These are phyloP conservation scores for Oldenlandia corymbosa DNA, from an alignment of 257 asterid species.

Conservation along the genomic window DNA sequence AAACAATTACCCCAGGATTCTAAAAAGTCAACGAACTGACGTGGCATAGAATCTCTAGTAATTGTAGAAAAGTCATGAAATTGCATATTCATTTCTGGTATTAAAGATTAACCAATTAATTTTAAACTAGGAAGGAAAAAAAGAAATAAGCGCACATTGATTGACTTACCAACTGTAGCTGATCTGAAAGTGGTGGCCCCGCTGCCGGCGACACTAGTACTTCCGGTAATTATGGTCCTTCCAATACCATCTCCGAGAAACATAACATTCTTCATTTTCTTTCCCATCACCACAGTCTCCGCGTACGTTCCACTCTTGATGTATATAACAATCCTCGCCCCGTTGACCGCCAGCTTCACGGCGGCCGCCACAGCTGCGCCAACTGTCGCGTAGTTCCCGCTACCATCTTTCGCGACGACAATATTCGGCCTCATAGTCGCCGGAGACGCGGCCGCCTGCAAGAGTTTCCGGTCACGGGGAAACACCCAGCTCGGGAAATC, in stretches of 20 bases:
- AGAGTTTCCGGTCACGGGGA: constrained; percentile 54
- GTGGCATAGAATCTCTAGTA: too few relatives aligned
- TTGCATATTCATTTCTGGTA: too few relatives aligned
- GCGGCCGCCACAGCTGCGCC: constrained; percentile 48
- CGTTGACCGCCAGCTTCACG: constrained; percentile 26
- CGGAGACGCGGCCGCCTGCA: constrained; percentile 46
- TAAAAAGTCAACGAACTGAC: too few relatives aligned
- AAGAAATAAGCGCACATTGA: too few relatives aligned
- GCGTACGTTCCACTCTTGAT: constrained; percentile 64
- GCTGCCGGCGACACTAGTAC: constrained; percentile 65
- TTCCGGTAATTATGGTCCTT: constrained; percentile 74
- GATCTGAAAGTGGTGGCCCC: constrained; percentile 60
- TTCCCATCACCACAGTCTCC: constrained; percentile 61
- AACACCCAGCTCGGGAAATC: constrained; percentile 71
- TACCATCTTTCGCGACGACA: constrained; percentile 48
- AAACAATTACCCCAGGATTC: too few relatives aligned
- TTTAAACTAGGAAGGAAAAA: too few relatives aligned
- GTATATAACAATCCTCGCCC: constrained; percentile 55
- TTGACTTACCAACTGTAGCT: constrained; percentile 72
- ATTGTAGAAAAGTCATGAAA: too few relatives aligned
- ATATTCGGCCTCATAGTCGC: constrained; percentile 26
- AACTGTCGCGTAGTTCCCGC: constrained; percentile 57
- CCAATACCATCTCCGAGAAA: constrained; percentile 87
- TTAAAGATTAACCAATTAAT: too few relatives aligned
- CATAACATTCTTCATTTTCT: constrained; percentile 49